phyloP scores from a whole-genome alignment of 225 moss, liverwort and hornwort genomes.

The Asterella californica region DNA sequence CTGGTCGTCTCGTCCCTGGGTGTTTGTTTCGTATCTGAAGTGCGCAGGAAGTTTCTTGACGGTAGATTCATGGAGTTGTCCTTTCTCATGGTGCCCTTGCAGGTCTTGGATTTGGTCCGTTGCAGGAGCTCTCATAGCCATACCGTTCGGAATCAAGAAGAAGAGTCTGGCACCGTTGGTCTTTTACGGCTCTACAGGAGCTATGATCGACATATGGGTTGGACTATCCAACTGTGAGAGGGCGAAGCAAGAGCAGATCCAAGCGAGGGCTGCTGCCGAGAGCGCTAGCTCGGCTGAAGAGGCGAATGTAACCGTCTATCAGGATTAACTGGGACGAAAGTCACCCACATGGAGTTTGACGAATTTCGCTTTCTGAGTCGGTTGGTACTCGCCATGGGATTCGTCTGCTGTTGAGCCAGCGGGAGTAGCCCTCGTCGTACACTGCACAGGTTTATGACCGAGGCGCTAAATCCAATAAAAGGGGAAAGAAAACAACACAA shows the following conservation, averaged over 20 bases:
- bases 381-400: no score
- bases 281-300: neutral
- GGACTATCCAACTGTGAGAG: conserved; percentile 73
- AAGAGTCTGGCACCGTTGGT: conserved; percentile 75
- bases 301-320: neutral
- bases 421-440: no score
- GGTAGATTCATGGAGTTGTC: no score
- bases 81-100: conserved; percentile 8
- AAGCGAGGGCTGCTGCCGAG: conserved; percentile 32
- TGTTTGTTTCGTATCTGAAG: no score
- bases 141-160: conserved; percentile 71
- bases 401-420: no score
- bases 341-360: no score
- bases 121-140: conserved; percentile 60
- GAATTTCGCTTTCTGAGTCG: no score
- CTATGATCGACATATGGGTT: conserved; percentile 88
- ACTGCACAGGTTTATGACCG: no score
- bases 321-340: neutral
- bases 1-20: no score
- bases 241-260: conserved; percentile 57
- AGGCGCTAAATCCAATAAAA: no score
- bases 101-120: conserved; percentile 88
- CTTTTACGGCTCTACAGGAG: conserved; percentile 82
- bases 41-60: neutral
- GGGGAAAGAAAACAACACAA: no score